Evolutionary conservation across 345 rosid genomes (phyloP), one percentile per base, ranked within the genome.

Genomic region (Pugionium cornutum): DNA sequence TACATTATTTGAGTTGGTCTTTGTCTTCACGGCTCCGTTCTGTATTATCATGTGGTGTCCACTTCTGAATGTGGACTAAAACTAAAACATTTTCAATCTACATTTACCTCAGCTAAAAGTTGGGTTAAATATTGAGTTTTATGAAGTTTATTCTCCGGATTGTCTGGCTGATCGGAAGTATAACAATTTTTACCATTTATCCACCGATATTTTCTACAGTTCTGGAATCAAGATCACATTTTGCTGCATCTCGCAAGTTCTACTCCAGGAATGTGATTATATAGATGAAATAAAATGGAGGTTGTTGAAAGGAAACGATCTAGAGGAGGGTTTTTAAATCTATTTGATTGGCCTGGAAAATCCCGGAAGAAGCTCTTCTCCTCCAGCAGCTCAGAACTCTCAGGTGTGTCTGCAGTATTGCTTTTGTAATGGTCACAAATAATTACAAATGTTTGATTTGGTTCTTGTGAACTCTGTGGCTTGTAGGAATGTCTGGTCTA

Each of bases 261-360:
- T 28, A 53, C 25, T 39, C 10, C 56, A 39, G 7, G 46, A 42
- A 43, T 42, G 31, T 43, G 9, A 66, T 42, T 67, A 1, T 73
- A 62, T 73, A 48, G 55, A 79, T 82, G 72, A 53, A 61, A 62
- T 30, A 43, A 11, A 48, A 89, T 86, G 96, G 90, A 90, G 74
- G 85, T 73, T 73, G 67, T 75, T n/a, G 85, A 85, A 65, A 81
- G 83, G 59, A 84, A 85, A 71, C 80, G 80, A 62, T 66, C 89
- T 1, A 94, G 89, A 71, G 95, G 92, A 71, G 81, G 88, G 8
- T 79, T 88, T 52, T 76, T 86, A 32, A 69, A 83, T 53, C 62
- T 85, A 39, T 88, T 94, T 67, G 95, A 86, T 66, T 88, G 97
- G 99, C 85, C 82, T 73, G 85, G 92, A 11, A 94, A 85, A 76